These are phyloP conservation scores for Boletellus ananas DNA, from an alignment of 768 basidiomycete species.

Conservation along the genomic window DNA sequence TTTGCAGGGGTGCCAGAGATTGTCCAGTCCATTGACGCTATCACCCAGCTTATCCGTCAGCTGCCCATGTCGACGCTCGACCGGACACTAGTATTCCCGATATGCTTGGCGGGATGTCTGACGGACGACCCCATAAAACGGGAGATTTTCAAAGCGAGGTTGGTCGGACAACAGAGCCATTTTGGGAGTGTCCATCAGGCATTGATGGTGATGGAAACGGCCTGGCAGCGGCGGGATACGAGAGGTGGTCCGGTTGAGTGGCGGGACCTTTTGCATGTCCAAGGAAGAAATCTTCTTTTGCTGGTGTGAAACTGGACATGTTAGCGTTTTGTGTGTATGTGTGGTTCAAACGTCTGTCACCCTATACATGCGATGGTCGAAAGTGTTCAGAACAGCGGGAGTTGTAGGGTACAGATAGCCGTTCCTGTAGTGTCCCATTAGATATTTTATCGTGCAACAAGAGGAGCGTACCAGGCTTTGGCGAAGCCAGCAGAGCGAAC, in stretches of 20 bases:
- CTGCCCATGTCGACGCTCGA: conserved; percentile 59
- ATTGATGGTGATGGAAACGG: conserved; percentile 58
- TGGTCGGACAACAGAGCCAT: conserved; percentile 51
- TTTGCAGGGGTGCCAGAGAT: conserved; percentile 69
- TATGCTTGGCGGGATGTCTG: conserved; percentile 71
- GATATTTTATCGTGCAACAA: conserved; percentile 1
- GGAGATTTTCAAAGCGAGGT: conserved; percentile 54
- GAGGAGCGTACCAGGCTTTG: conserved; percentile 1
- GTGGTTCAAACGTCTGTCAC: conserved; percentile 18
- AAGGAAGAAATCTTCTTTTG: conserved; percentile 28
- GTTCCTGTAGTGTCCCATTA: conserved; percentile 12
- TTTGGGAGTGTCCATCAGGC: conserved; percentile 60
- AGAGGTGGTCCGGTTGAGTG: conserved; percentile 53
- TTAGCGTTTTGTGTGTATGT: neutral
- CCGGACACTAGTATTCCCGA: conserved; percentile 66
- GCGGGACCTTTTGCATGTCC: conserved; percentile 46
- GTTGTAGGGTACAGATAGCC: conserved; percentile 18
- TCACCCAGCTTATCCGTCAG: conserved; percentile 51
- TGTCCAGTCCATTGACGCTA: conserved; percentile 47
- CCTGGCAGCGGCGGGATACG: conserved; percentile 66
- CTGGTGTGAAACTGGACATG: conserved; percentile 24
- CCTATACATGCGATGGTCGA: conserved; percentile 7
- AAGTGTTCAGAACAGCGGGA: neutral
- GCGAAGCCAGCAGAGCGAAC: no score
- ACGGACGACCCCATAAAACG: conserved; percentile 58